These are phyloP conservation scores for Lasiosphaeria miniovina DNA, from an alignment of 495 filamentous ascomycete species.

Conservation along the genomic window DNA sequence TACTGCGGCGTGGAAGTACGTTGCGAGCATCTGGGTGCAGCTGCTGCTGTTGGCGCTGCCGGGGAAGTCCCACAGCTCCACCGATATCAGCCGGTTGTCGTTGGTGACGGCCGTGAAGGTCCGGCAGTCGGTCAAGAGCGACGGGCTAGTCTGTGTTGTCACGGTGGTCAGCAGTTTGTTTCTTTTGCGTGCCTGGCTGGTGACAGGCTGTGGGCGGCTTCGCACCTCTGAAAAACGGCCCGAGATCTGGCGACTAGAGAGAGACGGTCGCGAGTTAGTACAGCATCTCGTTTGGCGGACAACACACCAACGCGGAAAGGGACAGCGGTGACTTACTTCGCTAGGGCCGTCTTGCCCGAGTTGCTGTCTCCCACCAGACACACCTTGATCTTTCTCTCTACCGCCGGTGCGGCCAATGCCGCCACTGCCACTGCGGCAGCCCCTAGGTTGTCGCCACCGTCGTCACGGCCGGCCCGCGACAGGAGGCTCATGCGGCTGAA, in stretches of 20 bases:
- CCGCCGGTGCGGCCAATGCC: neutral
- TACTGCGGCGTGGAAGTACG: conserved; percentile 30
- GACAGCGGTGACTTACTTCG: conserved; percentile 7
- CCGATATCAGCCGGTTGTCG: conserved; percentile 8
- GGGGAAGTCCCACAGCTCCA: conserved; percentile 35
- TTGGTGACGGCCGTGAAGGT: conserved; percentile 15
- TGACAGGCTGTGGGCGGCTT: neutral
- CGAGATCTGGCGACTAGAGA: neutral
- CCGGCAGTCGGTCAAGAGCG: conserved; percentile 13
- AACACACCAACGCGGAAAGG: neutral
- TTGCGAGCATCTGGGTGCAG: conserved; percentile 10
- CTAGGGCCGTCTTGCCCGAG: conserved; percentile 25
- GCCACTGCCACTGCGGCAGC: neutral
- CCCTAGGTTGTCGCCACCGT: too few species aligned
- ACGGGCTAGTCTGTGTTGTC: conserved; percentile 14
- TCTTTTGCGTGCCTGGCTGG: neutral
- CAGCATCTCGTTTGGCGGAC: neutral
- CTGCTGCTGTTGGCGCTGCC: conserved; percentile 8
- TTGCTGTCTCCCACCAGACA: conserved; percentile 20
- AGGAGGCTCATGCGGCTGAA: conserved; percentile 12
- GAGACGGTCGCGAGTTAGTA: neutral
- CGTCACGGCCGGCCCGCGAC: too few species aligned
- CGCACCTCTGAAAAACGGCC: neutral
- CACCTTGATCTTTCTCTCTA: conserved; percentile 20
- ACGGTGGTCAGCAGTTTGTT: neutral